phyloP scores from a whole-genome alignment of 305 asterid genomes.

The Fraxinus paxiana region DNA sequence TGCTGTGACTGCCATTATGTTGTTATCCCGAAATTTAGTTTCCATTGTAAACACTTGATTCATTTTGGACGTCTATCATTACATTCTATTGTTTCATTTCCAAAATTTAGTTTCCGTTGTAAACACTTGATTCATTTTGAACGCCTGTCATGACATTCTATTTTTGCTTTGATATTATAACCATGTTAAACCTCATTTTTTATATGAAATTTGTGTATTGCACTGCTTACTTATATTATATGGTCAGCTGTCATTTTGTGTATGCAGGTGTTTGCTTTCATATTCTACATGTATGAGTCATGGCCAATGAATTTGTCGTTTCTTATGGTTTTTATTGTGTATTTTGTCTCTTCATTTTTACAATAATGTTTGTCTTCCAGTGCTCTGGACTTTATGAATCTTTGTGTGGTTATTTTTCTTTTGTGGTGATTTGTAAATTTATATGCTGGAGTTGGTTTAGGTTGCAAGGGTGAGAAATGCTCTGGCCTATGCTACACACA shows the following conservation, averaged over 20 bases:
- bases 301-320: neutral
- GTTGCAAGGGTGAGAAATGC: conserved; percentile 96
- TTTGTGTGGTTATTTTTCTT: neutral
- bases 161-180: neutral
- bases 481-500: conserved; percentile 90
- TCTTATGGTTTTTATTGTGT: conserved; percentile 6
- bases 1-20: neutral
- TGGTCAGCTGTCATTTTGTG: neutral
- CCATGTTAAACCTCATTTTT: neutral
- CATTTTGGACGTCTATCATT: neutral
- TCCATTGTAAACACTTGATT: neutral
- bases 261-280: neutral
- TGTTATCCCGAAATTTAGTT: neutral
- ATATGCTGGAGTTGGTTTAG: conserved; percentile 38
- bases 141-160: neutral
- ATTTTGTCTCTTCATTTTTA: conserved; percentile 7
- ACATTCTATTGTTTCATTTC: neutral
- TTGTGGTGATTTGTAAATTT: conserved; percentile 4
- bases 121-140: neutral
- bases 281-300: neutral
- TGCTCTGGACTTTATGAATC: conserved; percentile 7
- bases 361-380: conserved; percentile 1
- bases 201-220: neutral
- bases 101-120: neutral
- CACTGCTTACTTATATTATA: neutral